These are phyloP conservation scores for Amniculicola lignicola DNA, from an alignment of 495 filamentous ascomycete species.

Conservation along the genomic window DNA sequence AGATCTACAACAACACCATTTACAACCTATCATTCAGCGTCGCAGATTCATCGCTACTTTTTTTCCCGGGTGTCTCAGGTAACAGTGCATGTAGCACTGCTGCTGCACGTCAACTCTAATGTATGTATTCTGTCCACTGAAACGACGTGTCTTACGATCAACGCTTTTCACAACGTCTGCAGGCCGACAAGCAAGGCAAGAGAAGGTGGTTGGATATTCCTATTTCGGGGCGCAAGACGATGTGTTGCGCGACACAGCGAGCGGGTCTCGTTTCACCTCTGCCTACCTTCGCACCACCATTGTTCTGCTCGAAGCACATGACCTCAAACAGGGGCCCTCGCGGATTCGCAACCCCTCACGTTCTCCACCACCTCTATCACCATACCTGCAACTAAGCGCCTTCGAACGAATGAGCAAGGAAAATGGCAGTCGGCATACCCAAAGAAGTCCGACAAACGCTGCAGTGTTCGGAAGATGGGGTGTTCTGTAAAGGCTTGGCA, in stretches of 20 bases:
- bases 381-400: slow-evolving; percentile 26
- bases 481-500: not conserved
- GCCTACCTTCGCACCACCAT: slow-evolving; percentile 18
- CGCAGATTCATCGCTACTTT: not conserved
- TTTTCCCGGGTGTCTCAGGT: slow-evolving; percentile 15
- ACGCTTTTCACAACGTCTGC: slow-evolving; percentile 18
- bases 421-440: not conserved
- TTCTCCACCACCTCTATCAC: not conserved
- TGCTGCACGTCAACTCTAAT: slow-evolving; percentile 29
- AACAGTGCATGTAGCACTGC: slow-evolving; percentile 9
- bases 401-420: not conserved
- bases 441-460: not conserved
- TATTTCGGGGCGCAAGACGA: slow-evolving; percentile 18
- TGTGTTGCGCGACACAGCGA: slow-evolving; percentile 15
- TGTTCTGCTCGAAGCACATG: slow-evolving; percentile 9
- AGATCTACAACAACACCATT: slow-evolving; percentile 3
- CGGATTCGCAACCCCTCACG: slow-evolving; percentile 17
- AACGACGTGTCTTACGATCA: slow-evolving; percentile 15
- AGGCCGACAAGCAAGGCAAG: slow-evolving; percentile 5
- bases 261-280: slow-evolving; percentile 20
- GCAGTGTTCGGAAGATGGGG: not conserved
- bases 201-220: not conserved
- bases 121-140: slow-evolving; percentile 18
- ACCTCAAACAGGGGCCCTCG: not conserved
- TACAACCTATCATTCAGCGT: slow-evolving; percentile 1